phyloP scores from a whole-genome alignment of 345 rosid genomes.

The Salix caprea region DNA sequence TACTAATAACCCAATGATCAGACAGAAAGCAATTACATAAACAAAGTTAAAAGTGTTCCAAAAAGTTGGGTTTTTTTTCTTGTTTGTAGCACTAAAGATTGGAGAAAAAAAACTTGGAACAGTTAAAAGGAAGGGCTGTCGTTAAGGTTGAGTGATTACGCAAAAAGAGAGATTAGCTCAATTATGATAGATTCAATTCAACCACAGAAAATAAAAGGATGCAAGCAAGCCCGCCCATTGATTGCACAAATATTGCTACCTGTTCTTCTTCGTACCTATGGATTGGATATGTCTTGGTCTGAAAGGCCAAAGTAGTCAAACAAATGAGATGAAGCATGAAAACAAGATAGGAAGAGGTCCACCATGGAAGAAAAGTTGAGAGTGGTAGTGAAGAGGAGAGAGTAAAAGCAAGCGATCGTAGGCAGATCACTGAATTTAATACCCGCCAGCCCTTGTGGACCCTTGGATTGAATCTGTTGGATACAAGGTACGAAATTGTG shows the following conservation, averaged over 20 bases:
- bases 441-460: not conserved
- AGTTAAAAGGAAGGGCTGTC: not conserved
- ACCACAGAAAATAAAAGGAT: not conserved
- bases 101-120: not conserved
- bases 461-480: not conserved
- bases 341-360: conserved; percentile 1
- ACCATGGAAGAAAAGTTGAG: not conserved
- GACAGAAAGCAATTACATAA: conserved; percentile 3
- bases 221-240: not conserved
- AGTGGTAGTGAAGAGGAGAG: not conserved
- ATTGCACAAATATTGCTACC: not conserved
- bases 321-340: not conserved
- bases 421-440: not conserved
- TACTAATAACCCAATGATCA: conserved; percentile 25
- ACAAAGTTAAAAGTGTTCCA: not conserved
- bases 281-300: too few species aligned
- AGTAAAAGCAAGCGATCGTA: not conserved
- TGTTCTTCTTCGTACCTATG: too few species aligned
- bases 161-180: not conserved
- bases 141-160: not conserved
- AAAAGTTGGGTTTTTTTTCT: not conserved
- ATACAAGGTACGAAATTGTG: too few species aligned
- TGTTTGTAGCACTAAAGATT: not conserved
- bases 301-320: not conserved
- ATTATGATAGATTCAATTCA: not conserved